phyloP scores from a whole-genome alignment of 306 rosid species.

The Chamaecrista fasciculata region DNA sequence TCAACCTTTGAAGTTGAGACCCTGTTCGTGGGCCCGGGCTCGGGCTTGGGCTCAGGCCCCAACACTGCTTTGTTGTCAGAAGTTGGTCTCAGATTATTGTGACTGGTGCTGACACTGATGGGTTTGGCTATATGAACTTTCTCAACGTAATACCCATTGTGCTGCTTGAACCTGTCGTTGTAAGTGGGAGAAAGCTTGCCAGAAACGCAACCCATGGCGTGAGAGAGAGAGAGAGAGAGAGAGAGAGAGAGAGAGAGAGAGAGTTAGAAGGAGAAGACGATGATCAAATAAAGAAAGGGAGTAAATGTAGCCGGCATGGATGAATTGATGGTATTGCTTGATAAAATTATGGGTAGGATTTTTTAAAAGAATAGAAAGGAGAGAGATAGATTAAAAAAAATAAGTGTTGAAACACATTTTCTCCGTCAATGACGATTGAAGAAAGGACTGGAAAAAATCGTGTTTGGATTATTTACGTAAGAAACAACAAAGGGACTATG shows the following conservation, averaged over 20 bases:
- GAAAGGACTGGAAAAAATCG: neutral
- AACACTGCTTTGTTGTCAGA: neutral
- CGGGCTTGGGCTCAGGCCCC: too few relatives aligned
- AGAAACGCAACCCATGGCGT: conserved; percentile 65
- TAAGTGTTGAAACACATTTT: too few relatives aligned
- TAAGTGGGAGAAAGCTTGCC: conserved; percentile 23
- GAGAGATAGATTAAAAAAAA: neutral
- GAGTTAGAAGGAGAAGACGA: neutral
- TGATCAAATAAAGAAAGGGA: neutral
- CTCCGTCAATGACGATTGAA: conserved; percentile 38
- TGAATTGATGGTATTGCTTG: too few relatives aligned
- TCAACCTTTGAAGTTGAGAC: neutral
- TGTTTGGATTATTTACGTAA: conserved; percentile 3
- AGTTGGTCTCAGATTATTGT: neutral
- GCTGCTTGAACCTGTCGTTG: conserved; percentile 25
- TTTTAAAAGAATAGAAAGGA: too few relatives aligned
- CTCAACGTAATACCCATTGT: conserved; percentile 14
- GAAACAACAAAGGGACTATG: conserved; percentile 21
- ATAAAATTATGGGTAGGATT: too few relatives aligned
- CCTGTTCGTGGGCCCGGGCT: too few relatives aligned
- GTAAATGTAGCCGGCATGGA: conserved; percentile 35
- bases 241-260: neutral
- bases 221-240: neutral
- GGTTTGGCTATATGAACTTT: conserved; percentile 13
- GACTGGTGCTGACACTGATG: neutral